phyloP scores from a whole-genome alignment of 2,329 filamentous ascomycete genomes.

The Stagonosporopsis tanaceti region DNA sequence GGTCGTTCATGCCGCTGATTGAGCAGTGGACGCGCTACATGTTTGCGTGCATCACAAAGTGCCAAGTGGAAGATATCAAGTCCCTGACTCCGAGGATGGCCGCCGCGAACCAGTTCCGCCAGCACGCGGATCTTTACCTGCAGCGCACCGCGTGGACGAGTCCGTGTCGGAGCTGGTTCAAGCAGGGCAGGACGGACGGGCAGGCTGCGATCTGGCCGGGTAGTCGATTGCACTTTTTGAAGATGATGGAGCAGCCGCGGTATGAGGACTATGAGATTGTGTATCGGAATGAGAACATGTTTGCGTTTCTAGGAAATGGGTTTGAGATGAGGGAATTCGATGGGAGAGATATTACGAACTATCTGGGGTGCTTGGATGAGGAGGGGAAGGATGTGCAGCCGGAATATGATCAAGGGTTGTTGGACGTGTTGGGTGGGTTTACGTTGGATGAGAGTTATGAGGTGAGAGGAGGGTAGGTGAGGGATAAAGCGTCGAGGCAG shows the following conservation, averaged over 20 bases:
- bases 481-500: background rate
- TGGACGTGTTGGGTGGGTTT: constrained; percentile 49
- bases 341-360: constrained; percentile 58
- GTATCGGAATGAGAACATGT: constrained; percentile 30
- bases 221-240: constrained; percentile 33
- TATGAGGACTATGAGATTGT: constrained; percentile 37
- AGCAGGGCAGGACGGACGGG: constrained; percentile 32
- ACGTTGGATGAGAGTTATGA: constrained; percentile 37
- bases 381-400: constrained; percentile 52
- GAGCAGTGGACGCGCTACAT: constrained; percentile 38
- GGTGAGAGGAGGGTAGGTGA: constrained; percentile 26
- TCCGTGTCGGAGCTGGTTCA: constrained; percentile 37
- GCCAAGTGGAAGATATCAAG: constrained; percentile 36
- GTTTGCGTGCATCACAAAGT: constrained; percentile 32
- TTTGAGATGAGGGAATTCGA: constrained; percentile 57
- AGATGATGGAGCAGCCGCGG: constrained; percentile 28
- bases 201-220: constrained; percentile 36
- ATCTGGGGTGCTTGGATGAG: constrained; percentile 52
- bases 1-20: constrained; percentile 35
- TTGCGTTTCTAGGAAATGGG: constrained; percentile 38
- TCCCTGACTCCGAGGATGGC: constrained; percentile 27
- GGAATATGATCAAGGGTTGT: constrained; percentile 51
- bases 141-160: constrained; percentile 37
- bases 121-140: constrained; percentile 35
- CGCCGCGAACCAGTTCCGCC: constrained; percentile 23